These are phyloP conservation scores for Hypoxylon cercidicola DNA, from an alignment of 495 filamentous ascomycete genomes.

Conservation along the genomic window DNA sequence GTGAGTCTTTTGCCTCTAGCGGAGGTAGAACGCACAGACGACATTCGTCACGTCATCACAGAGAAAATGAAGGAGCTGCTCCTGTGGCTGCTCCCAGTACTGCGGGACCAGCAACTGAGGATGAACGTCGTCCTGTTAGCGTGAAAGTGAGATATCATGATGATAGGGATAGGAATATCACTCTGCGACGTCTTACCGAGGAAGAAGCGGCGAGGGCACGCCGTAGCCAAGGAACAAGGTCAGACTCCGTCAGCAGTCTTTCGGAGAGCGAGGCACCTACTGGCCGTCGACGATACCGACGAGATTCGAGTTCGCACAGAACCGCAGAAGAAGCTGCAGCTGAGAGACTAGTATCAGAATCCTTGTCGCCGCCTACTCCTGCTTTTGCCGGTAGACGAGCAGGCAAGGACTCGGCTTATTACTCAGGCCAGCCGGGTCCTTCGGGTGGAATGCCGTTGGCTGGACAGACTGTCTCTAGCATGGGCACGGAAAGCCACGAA, in stretches of 20 bases:
- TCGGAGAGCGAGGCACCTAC: slow-evolving; percentile 56
- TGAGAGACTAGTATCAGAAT: slow-evolving; percentile 49
- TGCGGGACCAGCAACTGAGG: slow-evolving; percentile 50
- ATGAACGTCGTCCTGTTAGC: slow-evolving; percentile 68
- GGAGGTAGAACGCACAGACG: slow-evolving; percentile 60
- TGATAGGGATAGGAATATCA: slow-evolving; percentile 79
- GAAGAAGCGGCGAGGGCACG: slow-evolving; percentile 70
- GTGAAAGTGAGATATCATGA: slow-evolving; percentile 84
- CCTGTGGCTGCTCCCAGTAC: slow-evolving; percentile 61
- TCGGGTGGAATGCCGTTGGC: slow-evolving; percentile 47
- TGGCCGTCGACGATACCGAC: slow-evolving; percentile 54
- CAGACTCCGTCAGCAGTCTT: slow-evolving; percentile 59
- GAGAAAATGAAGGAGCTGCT: slow-evolving; percentile 59
- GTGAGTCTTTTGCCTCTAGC: slow-evolving; percentile 64
- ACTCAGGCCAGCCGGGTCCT: slow-evolving; percentile 59
- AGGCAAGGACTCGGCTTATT: slow-evolving; percentile 65
- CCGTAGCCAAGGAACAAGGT: slow-evolving; percentile 48
- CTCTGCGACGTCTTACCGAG: slow-evolving; percentile 80
- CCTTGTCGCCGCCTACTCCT: slow-evolving; percentile 59
- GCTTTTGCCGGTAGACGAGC: slow-evolving; percentile 55
- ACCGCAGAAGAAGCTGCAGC: slow-evolving; percentile 53
- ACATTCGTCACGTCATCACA: slow-evolving; percentile 49
- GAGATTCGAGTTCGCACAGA: slow-evolving; percentile 53
- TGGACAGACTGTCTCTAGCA: slow-evolving; percentile 54
- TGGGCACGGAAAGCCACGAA: slow-evolving; percentile 54